Conservation (phyloP, 2,329 filamentous ascomycete species). For the Cryphonectria parasitica region DNA sequence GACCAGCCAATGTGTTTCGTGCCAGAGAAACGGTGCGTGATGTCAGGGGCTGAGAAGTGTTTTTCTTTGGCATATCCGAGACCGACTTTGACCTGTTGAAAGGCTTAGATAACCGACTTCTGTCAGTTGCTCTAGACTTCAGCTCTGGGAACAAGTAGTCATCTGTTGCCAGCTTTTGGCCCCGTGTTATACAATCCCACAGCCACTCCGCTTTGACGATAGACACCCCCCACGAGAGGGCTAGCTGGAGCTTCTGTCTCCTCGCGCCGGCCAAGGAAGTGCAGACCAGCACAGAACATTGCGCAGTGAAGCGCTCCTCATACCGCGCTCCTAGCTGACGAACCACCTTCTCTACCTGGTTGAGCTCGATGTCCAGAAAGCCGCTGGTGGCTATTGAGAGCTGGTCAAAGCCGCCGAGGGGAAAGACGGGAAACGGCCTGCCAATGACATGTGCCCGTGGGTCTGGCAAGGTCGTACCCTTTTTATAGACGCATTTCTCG, state of each 20-base stretch:
- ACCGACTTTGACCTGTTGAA: slow-evolving; percentile 25
- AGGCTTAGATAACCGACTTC: slow-evolving; percentile 15
- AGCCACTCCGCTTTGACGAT: slow-evolving; percentile 85
- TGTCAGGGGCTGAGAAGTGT: slow-evolving; percentile 19
- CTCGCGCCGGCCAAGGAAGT: slow-evolving; percentile 60
- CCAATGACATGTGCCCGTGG: slow-evolving; percentile 75
- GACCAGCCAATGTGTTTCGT: slow-evolving; percentile 19
- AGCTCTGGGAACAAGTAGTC: slow-evolving; percentile 54
- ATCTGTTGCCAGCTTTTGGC: slow-evolving; percentile 50
- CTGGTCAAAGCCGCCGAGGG: slow-evolving; percentile 69
- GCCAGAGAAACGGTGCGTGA: slow-evolving; percentile 15
- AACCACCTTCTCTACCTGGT: slow-evolving; percentile 80
- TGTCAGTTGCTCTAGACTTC: slow-evolving; percentile 36
- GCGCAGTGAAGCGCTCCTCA: slow-evolving; percentile 73
- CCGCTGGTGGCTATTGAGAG: slow-evolving; percentile 79
- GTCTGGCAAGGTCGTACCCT: slow-evolving; percentile 62
- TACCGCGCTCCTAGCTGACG: slow-evolving; percentile 79
- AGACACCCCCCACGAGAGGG: slow-evolving; percentile 74
- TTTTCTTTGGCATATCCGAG: slow-evolving; percentile 24
- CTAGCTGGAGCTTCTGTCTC: slow-evolving; percentile 79
- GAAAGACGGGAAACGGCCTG: slow-evolving; percentile 73
- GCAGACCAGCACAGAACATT: slow-evolving; percentile 79
- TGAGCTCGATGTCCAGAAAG: slow-evolving; percentile 81
- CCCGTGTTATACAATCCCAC: slow-evolving; percentile 74
- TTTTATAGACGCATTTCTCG: slow-evolving; percentile 82